phyloP scores from a whole-genome alignment of 2,329 filamentous ascomycete genomes.

The Chalaropsis ovoidea region DNA sequence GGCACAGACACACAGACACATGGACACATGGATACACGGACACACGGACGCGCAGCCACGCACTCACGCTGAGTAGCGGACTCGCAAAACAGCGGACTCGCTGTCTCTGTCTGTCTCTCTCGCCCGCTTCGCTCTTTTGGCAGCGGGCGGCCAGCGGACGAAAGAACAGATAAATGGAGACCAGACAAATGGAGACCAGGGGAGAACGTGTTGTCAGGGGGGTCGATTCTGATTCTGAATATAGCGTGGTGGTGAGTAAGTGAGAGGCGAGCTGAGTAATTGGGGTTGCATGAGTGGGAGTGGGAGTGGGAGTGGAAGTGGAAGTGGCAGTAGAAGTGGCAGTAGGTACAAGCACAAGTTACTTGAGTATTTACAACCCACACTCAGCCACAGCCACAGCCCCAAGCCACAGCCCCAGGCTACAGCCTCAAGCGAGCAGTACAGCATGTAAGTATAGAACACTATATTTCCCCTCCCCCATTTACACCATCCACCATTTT shows the following conservation, averaged over 20 bases:
- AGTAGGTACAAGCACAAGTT: not conserved
- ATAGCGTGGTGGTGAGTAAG: not conserved
- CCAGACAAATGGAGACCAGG: constrained; percentile 1
- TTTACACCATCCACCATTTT: not conserved
- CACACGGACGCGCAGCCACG: too few relatives aligned
- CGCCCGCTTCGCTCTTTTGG: not conserved
- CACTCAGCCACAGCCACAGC: not conserved
- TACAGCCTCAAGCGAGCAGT: not conserved
- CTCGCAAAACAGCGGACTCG: too few relatives aligned
- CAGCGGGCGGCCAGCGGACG: not conserved
- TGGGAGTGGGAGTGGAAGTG: not conserved
- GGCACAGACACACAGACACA: not conserved
- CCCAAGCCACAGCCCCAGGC: not conserved
- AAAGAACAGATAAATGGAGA: not conserved
- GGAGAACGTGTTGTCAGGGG: not conserved
- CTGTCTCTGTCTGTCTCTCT: too few relatives aligned
- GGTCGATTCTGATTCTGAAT: too few relatives aligned
- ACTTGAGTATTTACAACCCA: too few relatives aligned
- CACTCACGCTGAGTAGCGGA: too few relatives aligned
- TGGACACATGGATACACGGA: too few relatives aligned
- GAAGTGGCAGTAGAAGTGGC: not conserved
- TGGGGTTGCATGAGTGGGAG: not conserved
- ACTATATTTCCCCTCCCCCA: too few relatives aligned
- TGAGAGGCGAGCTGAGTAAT: constrained; percentile 1
- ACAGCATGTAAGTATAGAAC: not conserved